These are phyloP conservation scores for Scutellaria minor DNA, from an alignment of 257 asterid genomes.

Conservation along the genomic window DNA sequence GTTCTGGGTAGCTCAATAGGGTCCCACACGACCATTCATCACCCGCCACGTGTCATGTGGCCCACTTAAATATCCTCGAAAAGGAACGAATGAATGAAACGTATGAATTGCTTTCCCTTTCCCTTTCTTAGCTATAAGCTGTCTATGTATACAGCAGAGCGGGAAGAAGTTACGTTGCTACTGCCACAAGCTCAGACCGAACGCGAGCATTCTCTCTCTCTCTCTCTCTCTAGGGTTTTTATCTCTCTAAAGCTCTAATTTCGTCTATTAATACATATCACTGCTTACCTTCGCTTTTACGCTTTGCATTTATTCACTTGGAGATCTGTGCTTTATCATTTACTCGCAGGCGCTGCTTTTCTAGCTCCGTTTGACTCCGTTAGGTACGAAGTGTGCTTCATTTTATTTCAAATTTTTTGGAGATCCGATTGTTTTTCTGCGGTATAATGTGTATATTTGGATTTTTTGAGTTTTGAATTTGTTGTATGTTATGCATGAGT, in stretches of 20 bases:
- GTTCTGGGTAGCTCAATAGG: background rate
- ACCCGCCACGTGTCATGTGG: conserved; percentile 27
- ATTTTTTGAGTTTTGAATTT: background rate
- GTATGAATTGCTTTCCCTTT: background rate
- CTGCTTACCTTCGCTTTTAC: conserved; percentile 39
- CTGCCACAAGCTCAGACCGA: conserved; percentile 20
- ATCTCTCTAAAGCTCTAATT: conserved; percentile 43
- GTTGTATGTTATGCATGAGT: conserved; percentile 4
- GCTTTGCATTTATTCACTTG: conserved; percentile 30
- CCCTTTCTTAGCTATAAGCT: conserved; percentile 19
- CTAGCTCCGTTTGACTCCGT: conserved; percentile 27
- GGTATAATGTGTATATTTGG: conserved; percentile 18
- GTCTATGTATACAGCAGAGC: conserved; percentile 29
- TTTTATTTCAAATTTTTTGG: background rate
- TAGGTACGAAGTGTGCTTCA: conserved; percentile 35
- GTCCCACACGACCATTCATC: conserved; percentile 8
- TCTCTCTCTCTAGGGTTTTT: conserved; percentile 48
- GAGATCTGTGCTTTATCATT: conserved; percentile 52
- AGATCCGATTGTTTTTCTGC: background rate
- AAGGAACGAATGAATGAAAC: background rate
- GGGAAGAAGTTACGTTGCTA: conserved; percentile 38
- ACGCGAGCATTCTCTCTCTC: conserved; percentile 37
- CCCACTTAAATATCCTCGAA: background rate
- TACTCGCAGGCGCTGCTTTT: conserved; percentile 35
- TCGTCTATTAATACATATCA: conserved; percentile 1